Evolutionary conservation across 257 asterid genomes (phyloP).

Genomic region (Avicennia marina): DNA sequence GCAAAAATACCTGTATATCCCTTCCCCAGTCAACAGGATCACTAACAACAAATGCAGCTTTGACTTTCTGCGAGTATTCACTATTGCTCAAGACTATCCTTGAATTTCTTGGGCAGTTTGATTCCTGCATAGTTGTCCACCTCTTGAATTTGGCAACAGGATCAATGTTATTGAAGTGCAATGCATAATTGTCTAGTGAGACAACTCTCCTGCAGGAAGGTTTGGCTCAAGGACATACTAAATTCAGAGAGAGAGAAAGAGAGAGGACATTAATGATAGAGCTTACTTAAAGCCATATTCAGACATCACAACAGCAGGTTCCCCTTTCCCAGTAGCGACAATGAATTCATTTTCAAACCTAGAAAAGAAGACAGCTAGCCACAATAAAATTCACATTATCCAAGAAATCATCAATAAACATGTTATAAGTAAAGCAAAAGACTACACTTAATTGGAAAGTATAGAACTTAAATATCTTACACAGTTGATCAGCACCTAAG

Average conservation of each 20-base stretch:
- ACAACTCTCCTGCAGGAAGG: conserved; percentile 42
- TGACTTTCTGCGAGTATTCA: conserved; percentile 28
- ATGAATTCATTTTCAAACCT: conserved; percentile 56
- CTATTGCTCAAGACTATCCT: conserved; percentile 18
- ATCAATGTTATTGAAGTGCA: conserved; percentile 48
- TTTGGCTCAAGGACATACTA: conserved; percentile 7
- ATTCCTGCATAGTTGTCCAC: conserved; percentile 35
- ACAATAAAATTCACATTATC: background rate
- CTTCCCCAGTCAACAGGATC: conserved; percentile 79
- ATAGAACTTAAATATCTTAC: background rate
- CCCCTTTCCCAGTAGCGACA: conserved; percentile 68
- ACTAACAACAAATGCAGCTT: conserved; percentile 52
- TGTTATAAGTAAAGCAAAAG: background rate
- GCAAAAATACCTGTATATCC: conserved; percentile 48
- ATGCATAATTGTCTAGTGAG: conserved; percentile 52
- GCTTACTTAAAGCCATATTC: conserved; percentile 63
- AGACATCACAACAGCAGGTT: conserved; percentile 58
- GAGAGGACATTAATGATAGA: background rate
- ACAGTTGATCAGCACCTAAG: background rate
- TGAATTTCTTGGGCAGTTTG: conserved; percentile 17
- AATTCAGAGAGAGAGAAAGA: background rate
- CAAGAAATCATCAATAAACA: background rate
- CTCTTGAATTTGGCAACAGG: conserved; percentile 61
- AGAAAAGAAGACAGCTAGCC: conserved; percentile 7
- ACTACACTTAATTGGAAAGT: background rate